Base-by-base conservation (phyloP, 2,329 filamentous ascomycete species). In the Monosporascus sp. region DNA sequence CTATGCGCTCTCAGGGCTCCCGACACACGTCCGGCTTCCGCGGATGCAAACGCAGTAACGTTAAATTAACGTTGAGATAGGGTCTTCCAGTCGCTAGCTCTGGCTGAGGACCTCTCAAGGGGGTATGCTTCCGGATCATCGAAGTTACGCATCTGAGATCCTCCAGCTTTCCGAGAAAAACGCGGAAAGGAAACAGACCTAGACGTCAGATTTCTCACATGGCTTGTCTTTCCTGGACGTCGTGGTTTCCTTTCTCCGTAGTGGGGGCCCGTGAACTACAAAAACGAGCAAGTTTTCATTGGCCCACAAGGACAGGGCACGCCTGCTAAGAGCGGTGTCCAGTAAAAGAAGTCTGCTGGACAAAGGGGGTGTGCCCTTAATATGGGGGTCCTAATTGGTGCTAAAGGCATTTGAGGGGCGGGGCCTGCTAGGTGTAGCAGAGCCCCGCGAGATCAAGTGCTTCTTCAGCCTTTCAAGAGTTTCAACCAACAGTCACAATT, bases 281-380 rank as follows among this genome's bases (percentile, higher is more conserved):
- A 59, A 59, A 59, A 63, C 72, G 72, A 75, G 73, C 72, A 75
- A 74, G 73, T 75, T 75, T 75, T 72, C 67, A 75, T 75, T 75
- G 72, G 72, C 60, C 60, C 46, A 48, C 41, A 60, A 63, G 62
- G 31, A 35, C 31, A 11, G 60, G 58, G 16, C 24, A 46, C 1
- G 26, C 24, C 43, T 16, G 24, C 24, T 16, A 31, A 26, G 22
- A 26, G 14, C 22, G 43, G 43, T 14, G 43, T 46, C 14, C 24
- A 27, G 26, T 31, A 31, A 46, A 7, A 7, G 24, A 46, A 46
- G 17, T 46, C 26, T 4, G 14, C 24, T 46, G 16, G 11, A 2
- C 24, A 5, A 31, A n/a, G 22, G 22, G 38, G 43, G 43, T 31
- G 43, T 46, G 14, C 3, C 2, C 5, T 27, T 46, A 46, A 24